phyloP scores from a whole-genome alignment of 441 rosid genomes.

The Aleurites moluccanus region DNA sequence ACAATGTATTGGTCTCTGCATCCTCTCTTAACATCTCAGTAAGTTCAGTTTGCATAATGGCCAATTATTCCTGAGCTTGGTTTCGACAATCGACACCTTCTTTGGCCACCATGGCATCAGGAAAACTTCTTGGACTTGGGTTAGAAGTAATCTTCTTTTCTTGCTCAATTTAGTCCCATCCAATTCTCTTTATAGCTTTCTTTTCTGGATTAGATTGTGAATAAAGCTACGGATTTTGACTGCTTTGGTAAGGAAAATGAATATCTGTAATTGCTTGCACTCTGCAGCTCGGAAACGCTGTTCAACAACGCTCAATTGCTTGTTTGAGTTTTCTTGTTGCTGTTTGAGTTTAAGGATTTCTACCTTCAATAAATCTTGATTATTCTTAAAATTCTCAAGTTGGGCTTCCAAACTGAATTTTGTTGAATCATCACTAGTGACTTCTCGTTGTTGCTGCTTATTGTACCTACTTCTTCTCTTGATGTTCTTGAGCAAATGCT shows the following conservation, averaged over 20 bases:
- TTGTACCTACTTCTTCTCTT: constrained; percentile 54
- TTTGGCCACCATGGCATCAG: constrained; percentile 14
- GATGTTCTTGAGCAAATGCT: constrained; percentile 64
- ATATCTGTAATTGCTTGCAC: constrained; percentile 50
- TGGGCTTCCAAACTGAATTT: constrained; percentile 32
- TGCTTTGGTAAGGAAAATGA: constrained; percentile 48
- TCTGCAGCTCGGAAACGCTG: constrained; percentile 45
- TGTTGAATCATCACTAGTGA: constrained; percentile 8
- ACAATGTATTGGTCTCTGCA: constrained; percentile 3
- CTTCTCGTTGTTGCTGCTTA: constrained; percentile 29
- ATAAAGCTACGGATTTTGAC: constrained; percentile 40
- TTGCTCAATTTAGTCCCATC: constrained; percentile 36
- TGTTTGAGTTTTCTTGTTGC: constrained; percentile 43
- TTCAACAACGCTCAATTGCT: constrained; percentile 37
- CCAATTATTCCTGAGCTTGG: constrained; percentile 33
- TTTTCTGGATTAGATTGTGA: constrained; percentile 44
- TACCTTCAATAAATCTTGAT: constrained; percentile 40
- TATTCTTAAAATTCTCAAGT: constrained; percentile 45
- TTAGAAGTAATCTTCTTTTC: constrained; percentile 41
- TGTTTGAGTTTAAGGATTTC: constrained; percentile 49
- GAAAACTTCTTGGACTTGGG: constrained; percentile 30
- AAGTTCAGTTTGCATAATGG: constrained; percentile 35
- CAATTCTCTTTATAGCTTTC: constrained; percentile 40
- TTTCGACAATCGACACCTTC: constrained; percentile 22
- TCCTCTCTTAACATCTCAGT: constrained; percentile 26